Evolutionary conservation across 2,329 filamentous ascomycete species (phyloP), one percentile per base, ranked within the genome.

Genomic region (Fusarium coicis): DNA sequence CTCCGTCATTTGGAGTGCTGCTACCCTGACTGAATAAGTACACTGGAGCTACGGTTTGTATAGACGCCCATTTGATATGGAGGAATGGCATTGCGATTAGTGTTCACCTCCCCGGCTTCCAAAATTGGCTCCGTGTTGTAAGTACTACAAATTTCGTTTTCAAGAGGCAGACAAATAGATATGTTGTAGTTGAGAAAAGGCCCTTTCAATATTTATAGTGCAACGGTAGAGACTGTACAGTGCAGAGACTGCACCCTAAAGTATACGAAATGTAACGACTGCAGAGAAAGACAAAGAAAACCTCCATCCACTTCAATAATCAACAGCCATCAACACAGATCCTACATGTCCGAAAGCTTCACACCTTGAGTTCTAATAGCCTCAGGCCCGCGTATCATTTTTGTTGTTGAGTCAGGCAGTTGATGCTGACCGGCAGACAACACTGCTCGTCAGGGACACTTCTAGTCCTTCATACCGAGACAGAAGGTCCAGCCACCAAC

Each of bases 391-490:
- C 10, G 5, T 14, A 9, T 9, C 4, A 18, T 12, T 12, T 10
- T 7, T 2, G 5, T 7, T 2, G 23, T 26, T 6, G 30, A 53
- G 18, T 19, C 11, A 5, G 7, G 5, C 36, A 39, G 18, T 5
- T 4, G 10, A 21, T 11, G 26, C 23, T n/a, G 21, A 5, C 18
- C 30, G 5, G 5, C 8, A 36, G 30, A 21, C 19, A 7, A 10
- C 18, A 10, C 18, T 28, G 19, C 19, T 57, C 10, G 10, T 5
- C 15, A 36, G 18, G 2, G 3, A 10, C 6, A 26, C 12, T 21
- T 4, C 19, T 57, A 57, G 9, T 57, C 40, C n/a, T 47, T 58
- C 55, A 58, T 58, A 4, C 55, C 55, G 12, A 58, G 23, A 36
- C 42, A 58, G 21, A 37, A 37, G 19, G 42, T 50, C 55, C 55